These are phyloP conservation scores for Chlamydomonas applanata DNA, from an alignment of 139 green algal genomes.

Conservation along the genomic window DNA sequence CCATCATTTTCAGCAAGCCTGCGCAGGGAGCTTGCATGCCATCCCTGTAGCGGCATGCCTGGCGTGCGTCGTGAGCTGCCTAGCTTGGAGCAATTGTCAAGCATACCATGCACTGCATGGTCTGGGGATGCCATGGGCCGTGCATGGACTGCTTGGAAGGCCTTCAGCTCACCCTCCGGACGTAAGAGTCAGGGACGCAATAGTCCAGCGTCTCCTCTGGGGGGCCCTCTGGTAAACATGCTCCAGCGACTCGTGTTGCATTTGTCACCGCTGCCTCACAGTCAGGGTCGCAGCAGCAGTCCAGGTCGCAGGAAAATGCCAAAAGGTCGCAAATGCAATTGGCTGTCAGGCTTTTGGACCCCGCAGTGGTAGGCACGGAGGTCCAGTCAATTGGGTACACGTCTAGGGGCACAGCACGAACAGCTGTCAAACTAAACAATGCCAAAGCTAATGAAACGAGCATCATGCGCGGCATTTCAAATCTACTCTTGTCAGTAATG, in stretches of 20 bases:
- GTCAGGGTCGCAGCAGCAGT: conserved; percentile 50
- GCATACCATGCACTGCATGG: no score
- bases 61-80: no score
- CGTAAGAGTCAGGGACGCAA: conserved; percentile 29
- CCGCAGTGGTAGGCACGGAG: conserved; percentile 1
- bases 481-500: no score
- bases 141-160: no score
- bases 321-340: conserved; percentile 46
- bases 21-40: no score
- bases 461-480: no score
- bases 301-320: conserved; percentile 26
- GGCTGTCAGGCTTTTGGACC: conserved; percentile 32
- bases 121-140: no score
- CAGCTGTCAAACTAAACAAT: no score
- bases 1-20: no score
- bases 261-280: conserved; percentile 23
- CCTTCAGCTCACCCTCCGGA: conserved; percentile 33
- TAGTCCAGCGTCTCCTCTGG: conserved; percentile 37
- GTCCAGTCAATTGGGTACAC: conserved; percentile 37
- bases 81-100: no score
- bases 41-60: no score
- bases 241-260: conserved; percentile 8
- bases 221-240: conserved; percentile 34
- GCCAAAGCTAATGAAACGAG: no score
- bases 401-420: background rate